A percentile compares a stretch with the other conserved stretches of the same genome.
Evolutionary conservation across 495 filamentous ascomycete genomes (phyloP).

Genomic region (Sordaria brevicollis): DNA sequence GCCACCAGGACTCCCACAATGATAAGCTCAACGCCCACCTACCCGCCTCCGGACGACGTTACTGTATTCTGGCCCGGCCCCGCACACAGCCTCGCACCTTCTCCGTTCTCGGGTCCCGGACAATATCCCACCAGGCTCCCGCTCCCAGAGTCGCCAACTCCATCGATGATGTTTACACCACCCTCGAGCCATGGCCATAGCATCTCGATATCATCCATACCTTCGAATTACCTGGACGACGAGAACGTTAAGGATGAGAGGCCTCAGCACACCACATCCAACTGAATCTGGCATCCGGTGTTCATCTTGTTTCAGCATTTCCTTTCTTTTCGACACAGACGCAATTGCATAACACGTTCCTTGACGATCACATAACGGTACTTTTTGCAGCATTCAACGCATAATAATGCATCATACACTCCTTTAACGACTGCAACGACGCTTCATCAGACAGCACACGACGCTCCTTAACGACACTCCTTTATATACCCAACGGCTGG

Average conservation of each 20-base stretch:
- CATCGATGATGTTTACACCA: conserved; percentile 16
- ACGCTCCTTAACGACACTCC: conserved; percentile 3
- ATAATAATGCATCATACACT: conserved; percentile 20
- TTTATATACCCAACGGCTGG: conserved; percentile 22
- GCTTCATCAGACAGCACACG: background rate
- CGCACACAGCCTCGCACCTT: conserved; percentile 15
- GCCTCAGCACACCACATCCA: conserved; percentile 3
- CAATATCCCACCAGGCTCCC: conserved; percentile 18
- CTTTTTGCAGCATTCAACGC: conserved; percentile 19
- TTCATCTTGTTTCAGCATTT: conserved; percentile 7
- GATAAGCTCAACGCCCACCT: conserved; percentile 25
- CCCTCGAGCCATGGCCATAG: conserved; percentile 20
- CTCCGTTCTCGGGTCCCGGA: conserved; percentile 29
- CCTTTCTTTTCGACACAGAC: conserved; percentile 31
- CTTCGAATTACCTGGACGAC: conserved; percentile 7
- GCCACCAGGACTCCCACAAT: conserved; percentile 33
- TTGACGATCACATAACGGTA: conserved; percentile 29
- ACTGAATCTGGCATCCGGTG: conserved; percentile 3
- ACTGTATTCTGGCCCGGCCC: conserved; percentile 13
- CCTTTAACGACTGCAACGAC: conserved; percentile 36
- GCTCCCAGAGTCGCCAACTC: conserved; percentile 26
- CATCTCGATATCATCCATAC: conserved; percentile 17
- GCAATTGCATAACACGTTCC: conserved; percentile 39
- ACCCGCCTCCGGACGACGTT: conserved; percentile 25
- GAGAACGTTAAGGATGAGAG: conserved; percentile 19